phyloP scores from a whole-genome alignment of 2,329 filamentous ascomycete species.

The Fusarium chuoi region DNA sequence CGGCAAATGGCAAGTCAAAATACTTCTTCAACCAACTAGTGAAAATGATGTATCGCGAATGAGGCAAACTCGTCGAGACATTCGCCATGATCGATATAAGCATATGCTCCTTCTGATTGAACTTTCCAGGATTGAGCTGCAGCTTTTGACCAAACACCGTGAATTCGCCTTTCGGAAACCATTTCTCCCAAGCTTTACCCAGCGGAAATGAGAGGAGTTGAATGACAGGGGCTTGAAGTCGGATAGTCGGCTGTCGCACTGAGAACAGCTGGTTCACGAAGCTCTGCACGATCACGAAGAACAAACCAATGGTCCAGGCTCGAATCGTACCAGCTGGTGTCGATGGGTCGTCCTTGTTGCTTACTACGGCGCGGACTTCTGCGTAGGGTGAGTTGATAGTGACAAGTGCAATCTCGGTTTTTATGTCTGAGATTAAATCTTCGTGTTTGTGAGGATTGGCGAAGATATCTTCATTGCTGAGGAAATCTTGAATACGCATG shows the following conservation, averaged over 20 bases:
- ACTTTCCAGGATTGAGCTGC: conserved; percentile 63
- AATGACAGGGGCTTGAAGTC: conserved; percentile 61
- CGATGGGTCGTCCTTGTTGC: conserved; percentile 62
- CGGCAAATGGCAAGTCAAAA: conserved; percentile 35
- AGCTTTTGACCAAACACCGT: conserved; percentile 54
- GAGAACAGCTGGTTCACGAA: conserved; percentile 66
- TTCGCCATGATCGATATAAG: conserved; percentile 64
- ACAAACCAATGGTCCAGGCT: conserved; percentile 60
- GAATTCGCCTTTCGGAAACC: conserved; percentile 58
- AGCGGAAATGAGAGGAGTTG: conserved; percentile 62
- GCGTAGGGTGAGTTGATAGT: conserved; percentile 66
- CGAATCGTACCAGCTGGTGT: conserved; percentile 64
- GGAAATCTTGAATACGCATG: conserved; percentile 20
- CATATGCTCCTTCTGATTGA: conserved; percentile 69
- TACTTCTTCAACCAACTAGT: conserved; percentile 40
- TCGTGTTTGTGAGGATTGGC: conserved; percentile 51
- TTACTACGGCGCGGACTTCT: conserved; percentile 64
- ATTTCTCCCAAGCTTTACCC: conserved; percentile 55
- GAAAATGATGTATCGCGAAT: conserved; percentile 36
- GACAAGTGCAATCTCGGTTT: conserved; percentile 62
- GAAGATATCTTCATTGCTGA: conserved; percentile 43
- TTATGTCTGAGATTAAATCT: conserved; percentile 61
- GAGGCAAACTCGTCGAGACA: conserved; percentile 34
- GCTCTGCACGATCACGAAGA: conserved; percentile 57
- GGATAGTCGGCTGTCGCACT: conserved; percentile 62